Percentiles rank a stretch among this genome's conserved stretches.
These are phyloP conservation scores for Chaetomium globosum DNA, from an alignment of 2,329 filamentous ascomycete species.

Conservation along the genomic window DNA sequence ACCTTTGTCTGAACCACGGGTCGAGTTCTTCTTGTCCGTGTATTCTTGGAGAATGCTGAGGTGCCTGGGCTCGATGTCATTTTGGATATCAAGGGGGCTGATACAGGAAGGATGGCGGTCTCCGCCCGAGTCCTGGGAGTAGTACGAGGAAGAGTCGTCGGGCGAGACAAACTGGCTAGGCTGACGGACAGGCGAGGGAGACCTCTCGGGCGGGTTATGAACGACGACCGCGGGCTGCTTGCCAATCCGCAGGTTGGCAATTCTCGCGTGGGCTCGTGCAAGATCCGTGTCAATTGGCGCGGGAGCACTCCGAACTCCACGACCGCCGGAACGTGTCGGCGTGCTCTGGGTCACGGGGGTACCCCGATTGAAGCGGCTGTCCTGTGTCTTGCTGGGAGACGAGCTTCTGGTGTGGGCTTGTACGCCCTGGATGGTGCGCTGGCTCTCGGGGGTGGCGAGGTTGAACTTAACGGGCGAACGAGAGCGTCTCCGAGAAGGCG, in stretches of 20 bases:
- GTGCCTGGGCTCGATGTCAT: constrained; percentile 28
- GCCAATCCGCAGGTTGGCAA: constrained; percentile 7
- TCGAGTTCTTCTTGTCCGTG: constrained; percentile 21
- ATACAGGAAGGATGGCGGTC: constrained; percentile 30
- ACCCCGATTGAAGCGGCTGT: neutral
- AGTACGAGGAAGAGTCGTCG: constrained; percentile 40
- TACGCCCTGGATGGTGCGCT: constrained; percentile 19
- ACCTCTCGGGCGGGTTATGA: constrained; percentile 25
- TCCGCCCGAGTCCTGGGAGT: constrained; percentile 39
- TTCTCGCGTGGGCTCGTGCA: constrained; percentile 22
- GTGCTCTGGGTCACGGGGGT: neutral
- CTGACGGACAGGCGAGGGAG: constrained; percentile 15
- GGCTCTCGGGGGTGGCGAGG: constrained; percentile 15
- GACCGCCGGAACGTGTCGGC: constrained; percentile 3
- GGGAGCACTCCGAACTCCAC: constrained; percentile 1
- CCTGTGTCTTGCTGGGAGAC: constrained; percentile 26
- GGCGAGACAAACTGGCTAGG: constrained; percentile 10
- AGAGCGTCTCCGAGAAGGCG: constrained; percentile 29
- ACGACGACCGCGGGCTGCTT: constrained; percentile 18
- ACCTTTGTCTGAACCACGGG: constrained; percentile 11
- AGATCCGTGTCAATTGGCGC: constrained; percentile 27
- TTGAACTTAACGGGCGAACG: constrained; percentile 35
- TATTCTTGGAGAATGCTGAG: constrained; percentile 32
- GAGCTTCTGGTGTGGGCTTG: neutral
- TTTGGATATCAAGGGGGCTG: constrained; percentile 39